Conservation (phyloP, 2,329 filamentous ascomycete genomes). For the Cercospora berteroae region DNA sequence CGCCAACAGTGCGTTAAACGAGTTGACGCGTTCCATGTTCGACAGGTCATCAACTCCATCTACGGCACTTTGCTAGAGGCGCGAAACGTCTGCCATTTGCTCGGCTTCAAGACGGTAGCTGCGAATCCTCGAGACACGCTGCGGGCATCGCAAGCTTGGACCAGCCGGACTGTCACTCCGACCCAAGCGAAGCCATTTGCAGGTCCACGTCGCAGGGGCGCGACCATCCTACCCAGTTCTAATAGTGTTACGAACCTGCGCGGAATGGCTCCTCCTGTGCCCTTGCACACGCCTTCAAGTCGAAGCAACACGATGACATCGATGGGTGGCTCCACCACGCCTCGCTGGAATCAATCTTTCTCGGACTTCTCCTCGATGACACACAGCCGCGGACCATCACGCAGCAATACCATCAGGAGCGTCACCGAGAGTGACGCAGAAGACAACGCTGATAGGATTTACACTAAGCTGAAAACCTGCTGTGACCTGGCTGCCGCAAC, state of each 20-base stretch:
- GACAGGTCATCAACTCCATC: slow-evolving; percentile 58
- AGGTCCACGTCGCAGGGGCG: slow-evolving; percentile 49
- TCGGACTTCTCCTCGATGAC: slow-evolving; percentile 49
- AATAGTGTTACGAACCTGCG: slow-evolving; percentile 35
- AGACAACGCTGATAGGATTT: slow-evolving; percentile 82
- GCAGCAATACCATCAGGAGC: slow-evolving; percentile 51
- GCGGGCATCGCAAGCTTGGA: slow-evolving; percentile 34
- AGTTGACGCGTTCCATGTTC: slow-evolving; percentile 57
- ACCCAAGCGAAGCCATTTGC: slow-evolving; percentile 48
- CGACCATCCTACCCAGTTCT: slow-evolving; percentile 52
- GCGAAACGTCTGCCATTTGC: slow-evolving; percentile 56
- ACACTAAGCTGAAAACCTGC: slow-evolving; percentile 69
- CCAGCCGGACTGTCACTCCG: slow-evolving; percentile 43
- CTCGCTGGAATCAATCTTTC: slow-evolving; percentile 80
- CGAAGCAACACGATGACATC: slow-evolving; percentile 54
- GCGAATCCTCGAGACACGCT: slow-evolving; percentile 25
- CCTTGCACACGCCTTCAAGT: slow-evolving; percentile 49
- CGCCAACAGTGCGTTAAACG: slow-evolving; percentile 54
- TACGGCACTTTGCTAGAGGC: slow-evolving; percentile 59
- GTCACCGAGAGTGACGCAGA: slow-evolving; percentile 69
- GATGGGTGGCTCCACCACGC: slow-evolving; percentile 54
- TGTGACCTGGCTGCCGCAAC: slow-evolving; percentile 70
- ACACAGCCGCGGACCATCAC: slow-evolving; percentile 38
- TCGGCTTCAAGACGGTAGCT: slow-evolving; percentile 45
- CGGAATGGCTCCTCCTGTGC: slow-evolving; percentile 42